Percentiles rank a stretch among this genome's conserved stretches.
Conservation (phyloP, 1,139 yeast genomes). For the Kodamaea fungicola region DNA sequence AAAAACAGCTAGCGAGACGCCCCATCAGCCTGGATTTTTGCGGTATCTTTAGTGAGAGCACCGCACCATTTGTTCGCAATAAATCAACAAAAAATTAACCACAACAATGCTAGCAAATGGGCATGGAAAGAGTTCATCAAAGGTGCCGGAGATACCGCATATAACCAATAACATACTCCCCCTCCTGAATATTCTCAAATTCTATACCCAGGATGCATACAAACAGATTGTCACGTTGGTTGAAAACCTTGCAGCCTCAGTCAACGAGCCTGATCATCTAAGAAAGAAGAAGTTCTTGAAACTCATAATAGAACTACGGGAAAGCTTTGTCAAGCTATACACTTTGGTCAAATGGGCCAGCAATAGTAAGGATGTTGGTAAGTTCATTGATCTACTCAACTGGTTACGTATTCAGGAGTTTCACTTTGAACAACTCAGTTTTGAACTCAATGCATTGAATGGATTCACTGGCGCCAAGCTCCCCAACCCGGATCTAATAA, state of each 20-base stretch:
- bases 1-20: no score
- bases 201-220: constrained; percentile 61
- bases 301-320: constrained; percentile 65
- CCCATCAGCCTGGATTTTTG: no score
- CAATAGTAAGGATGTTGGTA: constrained; percentile 64
- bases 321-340: constrained; percentile 77
- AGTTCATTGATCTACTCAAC: constrained; percentile 77
- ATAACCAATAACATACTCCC: constrained; percentile 70
- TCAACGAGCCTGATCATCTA: constrained; percentile 49
- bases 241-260: constrained; percentile 47
- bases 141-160: constrained; percentile 62
- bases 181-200: constrained; percentile 53
- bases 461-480: constrained; percentile 79
- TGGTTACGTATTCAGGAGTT: constrained; percentile 80
- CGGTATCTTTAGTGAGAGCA: no score
- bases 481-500: constrained; percentile 83
- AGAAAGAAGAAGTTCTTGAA: constrained; percentile 70
- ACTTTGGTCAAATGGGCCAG: constrained; percentile 87
- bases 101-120: constrained; percentile 2
- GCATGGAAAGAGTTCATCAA: constrained; percentile 2
- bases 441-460: constrained; percentile 55
- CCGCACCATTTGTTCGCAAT: neutral
- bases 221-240: constrained; percentile 60
- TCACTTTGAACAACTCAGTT: constrained; percentile 55
- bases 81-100: neutral